Evolutionary conservation across 2,329 filamentous ascomycete genomes (phyloP).

Genomic region (Gaeumannomyces tritici): DNA sequence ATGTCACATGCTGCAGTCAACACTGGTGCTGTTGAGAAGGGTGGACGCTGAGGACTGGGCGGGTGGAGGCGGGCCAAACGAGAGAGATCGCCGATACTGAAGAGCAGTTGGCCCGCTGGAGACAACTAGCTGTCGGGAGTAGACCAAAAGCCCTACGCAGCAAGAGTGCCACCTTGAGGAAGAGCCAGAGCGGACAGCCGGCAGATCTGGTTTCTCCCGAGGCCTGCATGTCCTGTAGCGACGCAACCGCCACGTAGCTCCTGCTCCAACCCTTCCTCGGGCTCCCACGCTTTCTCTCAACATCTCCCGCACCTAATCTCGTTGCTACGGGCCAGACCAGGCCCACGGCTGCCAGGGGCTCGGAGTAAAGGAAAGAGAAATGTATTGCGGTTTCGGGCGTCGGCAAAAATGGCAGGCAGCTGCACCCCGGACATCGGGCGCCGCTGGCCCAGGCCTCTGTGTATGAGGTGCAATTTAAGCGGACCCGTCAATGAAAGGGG

Average conservation of each 20-base stretch:
- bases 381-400: background rate
- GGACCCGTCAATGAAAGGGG: too few relatives aligned
- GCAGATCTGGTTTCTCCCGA: too few relatives aligned
- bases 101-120: background rate
- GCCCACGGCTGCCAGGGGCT: too few relatives aligned
- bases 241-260: background rate
- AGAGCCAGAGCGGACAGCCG: background rate
- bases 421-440: too few relatives aligned
- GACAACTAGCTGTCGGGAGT: background rate
- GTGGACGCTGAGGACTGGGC: background rate
- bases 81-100: background rate
- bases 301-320: background rate
- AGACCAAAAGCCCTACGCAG: background rate
- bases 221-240: background rate
- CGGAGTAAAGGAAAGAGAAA: background rate
- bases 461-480: too few relatives aligned
- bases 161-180: background rate
- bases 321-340: background rate
- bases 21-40: too few relatives aligned
- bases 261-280: background rate
- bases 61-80: too few relatives aligned
- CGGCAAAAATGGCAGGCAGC: background rate
- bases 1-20: background rate
- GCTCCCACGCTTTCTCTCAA: background rate
- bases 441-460: too few relatives aligned